Percentiles rank a stretch among this genome's conserved stretches.
Conservation (phyloP, 306 rosid species). For the Dryas octopetala region DNA sequence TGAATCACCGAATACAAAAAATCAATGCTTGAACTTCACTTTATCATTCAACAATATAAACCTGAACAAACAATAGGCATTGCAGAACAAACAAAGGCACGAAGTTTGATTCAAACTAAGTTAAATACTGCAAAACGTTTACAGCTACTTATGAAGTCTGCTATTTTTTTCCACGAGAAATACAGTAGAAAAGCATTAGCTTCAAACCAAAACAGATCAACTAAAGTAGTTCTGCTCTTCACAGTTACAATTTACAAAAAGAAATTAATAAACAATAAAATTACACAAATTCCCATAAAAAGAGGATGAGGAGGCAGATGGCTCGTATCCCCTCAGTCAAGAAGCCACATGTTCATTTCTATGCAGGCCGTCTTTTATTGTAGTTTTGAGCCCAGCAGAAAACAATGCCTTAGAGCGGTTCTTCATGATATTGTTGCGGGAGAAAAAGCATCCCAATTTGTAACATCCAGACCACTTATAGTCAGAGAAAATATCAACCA, state of each 20-base stretch:
- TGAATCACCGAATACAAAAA: background rate
- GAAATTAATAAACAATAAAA: background rate
- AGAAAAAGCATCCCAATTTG: background rate
- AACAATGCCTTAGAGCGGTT: background rate
- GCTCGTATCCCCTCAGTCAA: background rate
- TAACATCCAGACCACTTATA: background rate
- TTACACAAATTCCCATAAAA: background rate
- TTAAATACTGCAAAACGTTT: no score
- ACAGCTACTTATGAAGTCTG: background rate
- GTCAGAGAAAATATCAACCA: background rate
- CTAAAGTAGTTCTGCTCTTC: background rate
- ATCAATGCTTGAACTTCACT: background rate
- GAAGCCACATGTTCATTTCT: no score
- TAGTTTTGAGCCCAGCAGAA: background rate
- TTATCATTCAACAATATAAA: background rate
- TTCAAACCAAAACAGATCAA: background rate
- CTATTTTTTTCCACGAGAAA: background rate
- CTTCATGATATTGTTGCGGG: background rate
- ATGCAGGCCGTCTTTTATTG: background rate
- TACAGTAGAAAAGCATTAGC: no score
- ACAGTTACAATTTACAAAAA: slow-evolving; percentile 4
- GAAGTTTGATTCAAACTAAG: background rate
- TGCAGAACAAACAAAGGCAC: background rate
- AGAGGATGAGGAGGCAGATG: background rate
- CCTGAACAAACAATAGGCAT: background rate